Evolutionary conservation across 2,329 filamentous ascomycete species (phyloP), one percentile per base, ranked within the genome.

Genomic region (Colletotrichum musae): DNA sequence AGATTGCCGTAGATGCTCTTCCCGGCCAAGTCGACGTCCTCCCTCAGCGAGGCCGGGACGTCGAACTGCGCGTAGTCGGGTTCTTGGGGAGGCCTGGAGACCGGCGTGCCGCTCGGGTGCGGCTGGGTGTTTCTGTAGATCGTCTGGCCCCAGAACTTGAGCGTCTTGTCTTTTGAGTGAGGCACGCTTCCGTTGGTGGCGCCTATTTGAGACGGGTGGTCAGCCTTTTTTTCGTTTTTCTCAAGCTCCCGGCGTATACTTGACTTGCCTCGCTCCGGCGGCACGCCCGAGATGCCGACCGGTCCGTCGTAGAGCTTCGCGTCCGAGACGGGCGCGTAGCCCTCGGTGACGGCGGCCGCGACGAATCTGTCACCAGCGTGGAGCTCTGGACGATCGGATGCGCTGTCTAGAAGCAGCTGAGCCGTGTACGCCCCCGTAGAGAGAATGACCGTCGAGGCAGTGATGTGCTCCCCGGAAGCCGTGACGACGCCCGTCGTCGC

Each of bases 41-140:
- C 78, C 73, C 84, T 84, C 16, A 89, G 77, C 15, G 79, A 75
- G 1, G 77, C 78, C 1, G 86, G 45, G 3, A 88, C 85, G 3
- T 85, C 78, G 86, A 86, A 88, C 70, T 89, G 86, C 24, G 80
- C 82, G 72, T 88, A 88, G 71, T 88, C 86, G 7, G 77, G 73
- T 50, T 78, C 75, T 3, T 80, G 72, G 1, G 87, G 86, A 1
- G 86, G 86, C 4, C 80, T 80, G 6, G 86, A 88, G 48, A 88
- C 75, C 41, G 77, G 75, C 12, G 80, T 80, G 1, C 85, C 85
- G 6, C 84, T 82, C 58, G 81, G 68, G 12, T 83, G 78, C 50
- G 84, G 80, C 53, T 79, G 78, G 7, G 80, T 83, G 74, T 86
- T 86, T 63, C 76, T 83, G 76, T 86, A 86, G 56, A 86, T 85